Evolutionary conservation across 495 filamentous ascomycete genomes (phyloP).

Genomic region (Hypoxylon crocopeplum): DNA sequence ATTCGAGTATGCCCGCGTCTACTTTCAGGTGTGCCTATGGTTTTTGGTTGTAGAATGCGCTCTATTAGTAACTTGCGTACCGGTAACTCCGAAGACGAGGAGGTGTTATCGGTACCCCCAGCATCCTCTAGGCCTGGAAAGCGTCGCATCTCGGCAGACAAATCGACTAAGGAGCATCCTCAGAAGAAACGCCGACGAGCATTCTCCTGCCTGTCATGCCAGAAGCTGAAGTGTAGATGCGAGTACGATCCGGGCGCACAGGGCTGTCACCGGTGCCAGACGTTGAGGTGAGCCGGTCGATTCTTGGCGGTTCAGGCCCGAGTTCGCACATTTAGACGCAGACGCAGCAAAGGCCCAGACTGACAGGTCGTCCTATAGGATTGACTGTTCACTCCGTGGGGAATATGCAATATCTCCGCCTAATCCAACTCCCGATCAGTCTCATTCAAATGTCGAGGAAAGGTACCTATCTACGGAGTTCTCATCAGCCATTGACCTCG

Average conservation of each 20-base stretch:
- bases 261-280: constrained; percentile 41
- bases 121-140: constrained; percentile 6
- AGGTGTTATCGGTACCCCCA: background rate
- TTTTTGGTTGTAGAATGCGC: background rate
- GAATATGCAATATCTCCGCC: constrained; percentile 17
- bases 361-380: constrained; percentile 23
- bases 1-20: background rate
- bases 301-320: background rate
- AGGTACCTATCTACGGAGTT: constrained; percentile 28
- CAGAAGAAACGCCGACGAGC: constrained; percentile 37
- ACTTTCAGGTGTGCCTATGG: background rate
- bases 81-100: background rate
- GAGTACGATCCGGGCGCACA: constrained; percentile 38
- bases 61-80: background rate
- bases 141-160: constrained; percentile 14
- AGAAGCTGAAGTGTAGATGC: constrained; percentile 41
- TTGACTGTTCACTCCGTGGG: constrained; percentile 38
- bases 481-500: too few relatives aligned
- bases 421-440: background rate
- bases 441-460: constrained; percentile 29
- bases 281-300: constrained; percentile 30
- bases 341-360: too few relatives aligned
- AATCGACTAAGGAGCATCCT: background rate
- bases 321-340: too few relatives aligned
- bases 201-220: constrained; percentile 42